Conservation (phyloP, 495 filamentous ascomycete species). For the Tuber borchii region DNA sequence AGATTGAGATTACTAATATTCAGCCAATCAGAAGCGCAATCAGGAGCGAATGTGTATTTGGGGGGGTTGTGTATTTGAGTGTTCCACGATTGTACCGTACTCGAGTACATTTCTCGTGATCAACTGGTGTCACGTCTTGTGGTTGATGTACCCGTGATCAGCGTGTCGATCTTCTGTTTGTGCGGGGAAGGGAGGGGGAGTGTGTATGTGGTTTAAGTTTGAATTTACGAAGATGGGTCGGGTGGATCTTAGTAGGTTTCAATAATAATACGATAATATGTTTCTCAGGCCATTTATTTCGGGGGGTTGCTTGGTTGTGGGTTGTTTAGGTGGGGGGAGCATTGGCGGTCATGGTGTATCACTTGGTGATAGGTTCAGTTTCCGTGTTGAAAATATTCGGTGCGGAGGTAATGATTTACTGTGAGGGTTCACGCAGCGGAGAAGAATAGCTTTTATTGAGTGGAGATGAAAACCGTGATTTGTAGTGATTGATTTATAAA, state of each 20-base stretch:
- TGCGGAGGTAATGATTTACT: no score
- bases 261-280: neutral
- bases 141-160: neutral
- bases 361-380: neutral
- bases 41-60: no score
- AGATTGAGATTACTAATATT: no score
- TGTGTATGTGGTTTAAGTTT: neutral
- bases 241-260: neutral
- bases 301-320: neutral
- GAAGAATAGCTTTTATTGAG: no score
- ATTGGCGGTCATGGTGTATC: neutral
- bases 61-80: no score
- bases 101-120: neutral
- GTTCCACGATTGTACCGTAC: no score
- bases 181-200: no score
- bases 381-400: no score
- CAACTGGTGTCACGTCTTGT: neutral
- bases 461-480: no score
- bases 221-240: neutral
- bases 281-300: neutral
- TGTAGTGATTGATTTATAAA: no score
- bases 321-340: neutral
- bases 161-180: neutral
- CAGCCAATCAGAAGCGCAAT: no score
- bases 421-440: no score